Evolutionary conservation across 495 filamentous ascomycete genomes (phyloP).

Genomic region (Ascodesmis nigricans): DNA sequence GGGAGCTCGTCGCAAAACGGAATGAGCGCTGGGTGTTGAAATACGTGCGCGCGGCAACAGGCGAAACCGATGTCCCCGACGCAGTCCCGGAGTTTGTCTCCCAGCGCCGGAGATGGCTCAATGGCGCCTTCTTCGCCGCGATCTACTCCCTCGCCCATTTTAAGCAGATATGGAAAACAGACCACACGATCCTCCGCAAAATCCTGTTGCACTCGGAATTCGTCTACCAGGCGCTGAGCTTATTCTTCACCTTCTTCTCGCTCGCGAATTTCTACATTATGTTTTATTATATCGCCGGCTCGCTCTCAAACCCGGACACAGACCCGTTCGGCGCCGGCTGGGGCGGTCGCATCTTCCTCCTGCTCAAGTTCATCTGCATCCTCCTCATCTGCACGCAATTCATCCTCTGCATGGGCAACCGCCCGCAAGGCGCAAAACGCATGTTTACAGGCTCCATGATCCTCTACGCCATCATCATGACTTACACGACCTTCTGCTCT

Average conservation of each 20-base stretch:
- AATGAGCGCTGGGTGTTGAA: constrained; percentile 92
- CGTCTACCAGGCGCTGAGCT: constrained; percentile 73
- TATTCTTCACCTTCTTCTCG: constrained; percentile 93
- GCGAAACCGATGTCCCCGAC: constrained; percentile 94
- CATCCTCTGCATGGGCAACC: constrained; percentile 94
- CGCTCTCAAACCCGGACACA: constrained; percentile 54
- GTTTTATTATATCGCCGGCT: constrained; percentile 95
- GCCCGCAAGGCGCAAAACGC: constrained; percentile 84
- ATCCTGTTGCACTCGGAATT: constrained; percentile 88
- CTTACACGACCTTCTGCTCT: constrained; percentile 72
- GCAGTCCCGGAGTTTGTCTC: constrained; percentile 84
- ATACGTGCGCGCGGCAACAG: constrained; percentile 85
- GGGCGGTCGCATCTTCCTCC: constrained; percentile 61
- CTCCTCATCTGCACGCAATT: constrained; percentile 86
- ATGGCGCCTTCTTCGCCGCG: constrained; percentile 96
- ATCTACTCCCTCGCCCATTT: constrained; percentile 95
- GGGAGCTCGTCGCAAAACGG: constrained; percentile 92
- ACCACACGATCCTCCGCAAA: constrained; percentile 76
- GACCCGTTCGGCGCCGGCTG: constrained; percentile 81
- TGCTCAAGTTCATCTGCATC: constrained; percentile 65
- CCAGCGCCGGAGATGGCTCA: constrained; percentile 87
- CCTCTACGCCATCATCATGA: constrained; percentile 80
- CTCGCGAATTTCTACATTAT: constrained; percentile 97
- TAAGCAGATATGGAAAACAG: constrained; percentile 77
- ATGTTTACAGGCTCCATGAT: constrained; percentile 78